Conservation (phyloP, 306 rosid genomes). For the Astragalus glycyphyllos region DNA sequence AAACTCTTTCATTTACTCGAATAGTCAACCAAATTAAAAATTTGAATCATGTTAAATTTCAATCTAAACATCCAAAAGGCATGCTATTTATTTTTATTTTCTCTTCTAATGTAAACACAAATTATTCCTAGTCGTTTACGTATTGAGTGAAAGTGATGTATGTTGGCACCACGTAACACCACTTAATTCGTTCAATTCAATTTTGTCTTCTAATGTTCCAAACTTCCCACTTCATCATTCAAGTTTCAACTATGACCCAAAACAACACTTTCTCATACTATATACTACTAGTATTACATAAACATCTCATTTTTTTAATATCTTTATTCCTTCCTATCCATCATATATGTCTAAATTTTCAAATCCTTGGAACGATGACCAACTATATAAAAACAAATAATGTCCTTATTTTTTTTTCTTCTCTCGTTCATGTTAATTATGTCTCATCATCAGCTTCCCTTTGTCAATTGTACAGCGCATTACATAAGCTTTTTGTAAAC, state of each 20-base stretch:
- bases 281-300: slow-evolving; percentile 1
- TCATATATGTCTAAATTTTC: slow-evolving; percentile 15
- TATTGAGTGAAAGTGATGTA: slow-evolving; percentile 18
- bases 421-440: background rate
- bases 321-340: background rate
- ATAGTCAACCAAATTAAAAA: background rate
- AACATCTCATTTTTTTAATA: background rate
- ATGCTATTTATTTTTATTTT: background rate
- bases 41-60: background rate
- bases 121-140: slow-evolving; percentile 12
- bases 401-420: slow-evolving; percentile 1
- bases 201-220: slow-evolving; percentile 31
- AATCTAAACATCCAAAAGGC: background rate
- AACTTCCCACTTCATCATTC: background rate
- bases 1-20: background rate
- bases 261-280: slow-evolving; percentile 10
- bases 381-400: slow-evolving; percentile 19
- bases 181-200: slow-evolving; percentile 15
- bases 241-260: slow-evolving; percentile 28
- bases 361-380: slow-evolving; percentile 15
- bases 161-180: slow-evolving; percentile 24
- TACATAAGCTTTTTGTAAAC: background rate
- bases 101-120: background rate
- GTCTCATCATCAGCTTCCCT: background rate
- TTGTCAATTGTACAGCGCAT: background rate